phyloP scores from a whole-genome alignment of 2,329 filamentous ascomycete species.

The Talaromyces sp. region DNA sequence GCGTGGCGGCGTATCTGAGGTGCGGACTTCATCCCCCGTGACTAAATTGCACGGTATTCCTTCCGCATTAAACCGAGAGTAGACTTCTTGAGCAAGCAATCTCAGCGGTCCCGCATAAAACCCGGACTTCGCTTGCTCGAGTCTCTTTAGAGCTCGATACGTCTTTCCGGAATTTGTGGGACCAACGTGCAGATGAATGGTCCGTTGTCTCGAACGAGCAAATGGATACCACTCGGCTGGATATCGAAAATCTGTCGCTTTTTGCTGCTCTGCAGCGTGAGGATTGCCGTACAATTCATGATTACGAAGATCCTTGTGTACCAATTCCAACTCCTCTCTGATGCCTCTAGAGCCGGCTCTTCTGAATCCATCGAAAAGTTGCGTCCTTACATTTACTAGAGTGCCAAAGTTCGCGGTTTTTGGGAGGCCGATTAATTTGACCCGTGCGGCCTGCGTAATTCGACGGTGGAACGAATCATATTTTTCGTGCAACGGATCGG shows the following conservation, averaged over 20 bases:
- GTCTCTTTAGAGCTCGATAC: constrained; percentile 81
- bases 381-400: constrained; percentile 26
- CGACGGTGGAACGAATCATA: constrained; percentile 34
- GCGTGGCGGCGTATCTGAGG: constrained; percentile 57
- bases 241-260: constrained; percentile 77
- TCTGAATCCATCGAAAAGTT: constrained; percentile 60
- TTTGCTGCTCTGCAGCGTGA: constrained; percentile 58
- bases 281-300: constrained; percentile 55
- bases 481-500: constrained; percentile 21
- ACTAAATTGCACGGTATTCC: constrained; percentile 74
- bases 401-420: constrained; percentile 20
- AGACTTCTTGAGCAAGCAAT: constrained; percentile 91
- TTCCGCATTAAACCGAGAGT: constrained; percentile 75
- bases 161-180: constrained; percentile 99
- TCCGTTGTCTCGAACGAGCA: constrained; percentile 75
- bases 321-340: constrained; percentile 59
- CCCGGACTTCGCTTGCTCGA: constrained; percentile 72
- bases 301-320: constrained; percentile 65
- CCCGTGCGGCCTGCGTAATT: constrained; percentile 30
- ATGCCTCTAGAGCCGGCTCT: constrained; percentile 52
- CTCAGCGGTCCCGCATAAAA: constrained; percentile 89
- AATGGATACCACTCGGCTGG: constrained; percentile 90
- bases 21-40: constrained; percentile 84
- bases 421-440: constrained; percentile 25
- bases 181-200: constrained; percentile 87